phyloP scores from a whole-genome alignment of 352 stramenopile species.

The Globisporangium megalacanthum region DNA sequence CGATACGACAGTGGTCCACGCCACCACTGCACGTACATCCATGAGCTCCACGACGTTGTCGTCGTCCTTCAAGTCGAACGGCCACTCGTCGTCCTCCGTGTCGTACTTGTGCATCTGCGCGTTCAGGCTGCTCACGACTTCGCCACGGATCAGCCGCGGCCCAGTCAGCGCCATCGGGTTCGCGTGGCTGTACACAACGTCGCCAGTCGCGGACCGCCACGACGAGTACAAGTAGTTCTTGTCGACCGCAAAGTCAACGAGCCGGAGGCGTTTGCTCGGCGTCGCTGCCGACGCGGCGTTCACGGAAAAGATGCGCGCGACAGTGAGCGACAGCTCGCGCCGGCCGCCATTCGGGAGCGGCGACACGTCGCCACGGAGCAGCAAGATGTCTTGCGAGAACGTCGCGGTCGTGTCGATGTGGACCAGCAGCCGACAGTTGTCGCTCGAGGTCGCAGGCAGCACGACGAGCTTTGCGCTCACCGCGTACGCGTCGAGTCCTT shows the following conservation, averaged over 20 bases:
- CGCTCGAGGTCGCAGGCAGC: constrained; percentile 41
- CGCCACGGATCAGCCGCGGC: constrained; percentile 41
- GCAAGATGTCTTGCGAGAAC: constrained; percentile 52
- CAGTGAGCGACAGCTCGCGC: constrained; percentile 35
- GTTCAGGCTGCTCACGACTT: constrained; percentile 49
- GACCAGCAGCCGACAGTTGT: constrained; percentile 56
- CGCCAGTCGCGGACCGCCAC: constrained; percentile 53
- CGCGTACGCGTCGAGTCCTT: constrained; percentile 34
- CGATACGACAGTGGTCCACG: neutral
- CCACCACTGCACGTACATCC: constrained; percentile 24
- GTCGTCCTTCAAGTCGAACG: constrained; percentile 50
- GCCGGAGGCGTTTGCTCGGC: constrained; percentile 38
- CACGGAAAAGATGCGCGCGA: constrained; percentile 53
- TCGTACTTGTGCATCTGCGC: constrained; percentile 66
- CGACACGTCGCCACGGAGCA: constrained; percentile 53
- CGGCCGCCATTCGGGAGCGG: constrained; percentile 19
- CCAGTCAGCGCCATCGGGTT: constrained; percentile 70
- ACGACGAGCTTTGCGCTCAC: constrained; percentile 56
- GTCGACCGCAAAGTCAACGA: constrained; percentile 71
- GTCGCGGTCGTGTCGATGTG: constrained; percentile 56
- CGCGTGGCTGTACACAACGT: constrained; percentile 55
- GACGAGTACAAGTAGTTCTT: constrained; percentile 66
- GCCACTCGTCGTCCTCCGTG: constrained; percentile 44
- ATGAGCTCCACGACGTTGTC: constrained; percentile 29
- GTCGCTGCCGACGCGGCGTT: constrained; percentile 6